Base-by-base conservation (phyloP, 2,329 filamentous ascomycete genomes). In the Cordyceps tenuipes region DNA sequence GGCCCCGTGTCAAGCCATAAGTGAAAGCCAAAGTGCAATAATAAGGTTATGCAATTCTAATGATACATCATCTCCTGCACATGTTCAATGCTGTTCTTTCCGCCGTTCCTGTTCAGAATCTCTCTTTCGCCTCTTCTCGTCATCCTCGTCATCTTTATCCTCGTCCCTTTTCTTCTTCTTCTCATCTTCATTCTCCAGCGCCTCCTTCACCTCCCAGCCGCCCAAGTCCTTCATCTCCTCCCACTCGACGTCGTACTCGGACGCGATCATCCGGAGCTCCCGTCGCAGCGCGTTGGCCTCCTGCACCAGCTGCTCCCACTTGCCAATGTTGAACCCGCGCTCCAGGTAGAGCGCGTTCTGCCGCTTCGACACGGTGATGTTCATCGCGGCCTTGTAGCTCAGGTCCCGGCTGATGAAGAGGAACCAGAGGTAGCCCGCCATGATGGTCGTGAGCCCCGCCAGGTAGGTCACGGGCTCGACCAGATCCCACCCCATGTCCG, bases 391-490 rank as follows among this genome's bases (percentile, higher is more conserved):
- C 65, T 89, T 87, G 77, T 96, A 96, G 64, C 85, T 90, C 12
- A 96, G 86, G 73, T 96, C 91, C 21, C 89, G 84, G 74, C 92
- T 95, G 76, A 96, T 90, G 74, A 92, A 96, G 13, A 96, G 77
- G 71, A 97, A 96, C 90, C 91, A 97, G 58, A 96, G 78, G 68
- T 97, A 97, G 65, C 91, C 92, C 8, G 87, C 87, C 77, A 96
- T 95, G 68, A 96, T 84, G 13, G 89, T 91, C 0, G 86, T 84
- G 64, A 97, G 78, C n/a, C 91, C 89, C 2, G 89, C 91, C 17
- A 96, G 83, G 69, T 96, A 96, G 39, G 91, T 96, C 2, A 96
- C 84, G 0, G 91, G 91, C 73, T 96, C 91, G 79, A 96, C 91
- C 7, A 91, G 82, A 67, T 96, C 91, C 91, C 91, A 96, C 5